Conservation (phyloP, 2,329 filamentous ascomycete species). For the Aplosporella prunicola region DNA sequence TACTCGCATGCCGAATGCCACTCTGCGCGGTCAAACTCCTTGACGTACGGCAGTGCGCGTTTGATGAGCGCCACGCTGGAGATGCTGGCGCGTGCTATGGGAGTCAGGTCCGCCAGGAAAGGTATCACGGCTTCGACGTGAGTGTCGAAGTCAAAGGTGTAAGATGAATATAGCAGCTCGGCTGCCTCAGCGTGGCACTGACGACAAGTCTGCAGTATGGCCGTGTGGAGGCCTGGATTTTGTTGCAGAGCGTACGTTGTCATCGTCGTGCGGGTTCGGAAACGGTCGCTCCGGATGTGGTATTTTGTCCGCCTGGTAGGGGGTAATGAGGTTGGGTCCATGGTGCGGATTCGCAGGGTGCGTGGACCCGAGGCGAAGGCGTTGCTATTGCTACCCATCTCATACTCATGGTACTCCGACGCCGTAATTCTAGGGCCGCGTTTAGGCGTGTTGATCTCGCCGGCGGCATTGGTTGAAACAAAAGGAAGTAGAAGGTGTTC, state of each 20-base stretch:
- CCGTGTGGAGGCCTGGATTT: slow-evolving; percentile 29
- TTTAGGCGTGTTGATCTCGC: background rate
- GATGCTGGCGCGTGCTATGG: slow-evolving; percentile 39
- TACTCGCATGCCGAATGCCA: slow-evolving; percentile 46
- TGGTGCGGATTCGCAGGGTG: slow-evolving; percentile 34
- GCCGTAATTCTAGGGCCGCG: slow-evolving; percentile 1
- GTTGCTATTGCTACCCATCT: slow-evolving; percentile 13
- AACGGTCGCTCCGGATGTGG: slow-evolving; percentile 28
- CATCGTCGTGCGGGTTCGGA: slow-evolving; percentile 33
- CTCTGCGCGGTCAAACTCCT: slow-evolving; percentile 47
- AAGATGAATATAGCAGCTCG: slow-evolving; percentile 45
- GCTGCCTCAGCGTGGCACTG: slow-evolving; percentile 48
- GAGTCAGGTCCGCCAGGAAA: slow-evolving; percentile 50
- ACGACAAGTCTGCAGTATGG: slow-evolving; percentile 38
- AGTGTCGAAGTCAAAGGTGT: slow-evolving; percentile 51
- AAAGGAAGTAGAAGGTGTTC: slow-evolving; percentile 33
- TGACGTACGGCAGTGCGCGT: slow-evolving; percentile 43
- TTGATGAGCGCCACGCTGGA: slow-evolving; percentile 47
- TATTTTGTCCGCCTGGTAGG: slow-evolving; percentile 32
- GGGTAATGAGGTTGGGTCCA: slow-evolving; percentile 22
- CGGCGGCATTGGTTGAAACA: slow-evolving; percentile 11
- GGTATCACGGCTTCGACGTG: slow-evolving; percentile 52
- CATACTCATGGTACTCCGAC: slow-evolving; percentile 36
- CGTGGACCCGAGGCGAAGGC: slow-evolving; percentile 22
- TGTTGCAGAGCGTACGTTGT: slow-evolving; percentile 46